Conservation (phyloP, 1,284 basidiomycete species). For the Entoloma clypeatum region DNA sequence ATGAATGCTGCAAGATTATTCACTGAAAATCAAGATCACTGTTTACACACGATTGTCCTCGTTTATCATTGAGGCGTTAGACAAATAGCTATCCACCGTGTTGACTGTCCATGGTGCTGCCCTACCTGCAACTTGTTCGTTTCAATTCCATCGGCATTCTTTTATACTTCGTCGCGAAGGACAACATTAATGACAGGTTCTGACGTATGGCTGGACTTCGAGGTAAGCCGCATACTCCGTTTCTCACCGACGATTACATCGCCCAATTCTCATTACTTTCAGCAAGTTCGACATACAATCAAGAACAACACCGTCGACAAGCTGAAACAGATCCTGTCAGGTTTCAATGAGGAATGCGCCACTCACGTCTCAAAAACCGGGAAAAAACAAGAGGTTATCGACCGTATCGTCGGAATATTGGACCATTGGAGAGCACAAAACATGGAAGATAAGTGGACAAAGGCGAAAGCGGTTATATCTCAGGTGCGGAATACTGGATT, state of each 20-base stretch:
- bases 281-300: constrained; percentile 44
- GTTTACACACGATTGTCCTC: constrained; percentile 14
- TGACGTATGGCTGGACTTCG: constrained; percentile 59
- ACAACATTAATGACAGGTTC: constrained; percentile 39
- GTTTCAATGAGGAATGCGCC: constrained; percentile 71
- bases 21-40: not conserved
- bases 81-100: constrained; percentile 14
- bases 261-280: constrained; percentile 7
- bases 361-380: constrained; percentile 70
- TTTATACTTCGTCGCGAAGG: constrained; percentile 5
- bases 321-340: constrained; percentile 70
- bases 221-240: constrained; percentile 39
- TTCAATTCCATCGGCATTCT: constrained; percentile 2
- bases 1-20: too few relatives aligned
- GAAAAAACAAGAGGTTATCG: constrained; percentile 81
- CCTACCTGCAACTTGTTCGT: constrained; percentile 3
- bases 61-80: constrained; percentile 15
- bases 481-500: constrained; percentile 57
- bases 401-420: constrained; percentile 56
- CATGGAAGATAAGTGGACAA: constrained; percentile 59
- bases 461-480: constrained; percentile 57
- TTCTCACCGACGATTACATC: constrained; percentile 3
- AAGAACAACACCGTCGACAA: constrained; percentile 69
- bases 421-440: constrained; percentile 55
- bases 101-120: constrained; percentile 7